Percentiles rank a stretch among this genome's conserved stretches.
Conservation (phyloP, 441 rosid genomes). For the Erodium moschatum region DNA sequence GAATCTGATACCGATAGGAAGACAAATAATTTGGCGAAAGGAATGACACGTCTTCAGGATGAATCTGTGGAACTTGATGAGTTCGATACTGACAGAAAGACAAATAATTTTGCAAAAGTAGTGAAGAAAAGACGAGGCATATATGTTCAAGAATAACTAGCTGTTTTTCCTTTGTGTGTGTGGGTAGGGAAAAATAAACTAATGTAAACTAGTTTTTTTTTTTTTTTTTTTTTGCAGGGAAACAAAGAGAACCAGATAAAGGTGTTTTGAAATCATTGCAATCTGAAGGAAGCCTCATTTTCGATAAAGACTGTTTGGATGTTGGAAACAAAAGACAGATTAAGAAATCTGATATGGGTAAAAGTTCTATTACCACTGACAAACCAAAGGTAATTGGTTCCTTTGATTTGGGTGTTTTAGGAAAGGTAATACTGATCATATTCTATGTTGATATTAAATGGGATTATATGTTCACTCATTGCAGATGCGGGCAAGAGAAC, state of each 20-base stretch:
- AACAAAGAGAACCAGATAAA: slow-evolving; percentile 23
- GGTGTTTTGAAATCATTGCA: slow-evolving; percentile 17
- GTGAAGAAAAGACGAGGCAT: slow-evolving; percentile 37
- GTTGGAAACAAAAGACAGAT: slow-evolving; percentile 25
- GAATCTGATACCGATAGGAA: too few relatives aligned
- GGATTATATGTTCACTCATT: slow-evolving; percentile 22
- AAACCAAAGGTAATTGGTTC: slow-evolving; percentile 29
- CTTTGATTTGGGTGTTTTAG: slow-evolving; percentile 27
- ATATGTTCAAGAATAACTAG: slow-evolving; percentile 12
- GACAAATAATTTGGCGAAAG: too few relatives aligned
- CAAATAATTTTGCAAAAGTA: slow-evolving; percentile 35
- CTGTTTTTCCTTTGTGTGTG: not conserved
- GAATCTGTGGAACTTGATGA: slow-evolving; percentile 65
- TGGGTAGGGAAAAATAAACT: not conserved
- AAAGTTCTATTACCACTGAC: slow-evolving; percentile 19
- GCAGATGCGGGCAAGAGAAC: slow-evolving; percentile 36
- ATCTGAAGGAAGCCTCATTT: slow-evolving; percentile 21
- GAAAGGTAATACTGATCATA: slow-evolving; percentile 35
- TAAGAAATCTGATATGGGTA: slow-evolving; percentile 22
- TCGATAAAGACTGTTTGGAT: slow-evolving; percentile 25
- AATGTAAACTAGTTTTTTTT: slow-evolving; percentile 16
- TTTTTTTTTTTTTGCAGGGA: slow-evolving; percentile 38
- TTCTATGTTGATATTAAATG: slow-evolving; percentile 1
- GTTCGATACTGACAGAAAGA: slow-evolving; percentile 41
- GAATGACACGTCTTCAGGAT: slow-evolving; percentile 36